These are phyloP conservation scores for Dactylonectria macrodidyma DNA, from an alignment of 2,329 filamentous ascomycete species.

Conservation along the genomic window DNA sequence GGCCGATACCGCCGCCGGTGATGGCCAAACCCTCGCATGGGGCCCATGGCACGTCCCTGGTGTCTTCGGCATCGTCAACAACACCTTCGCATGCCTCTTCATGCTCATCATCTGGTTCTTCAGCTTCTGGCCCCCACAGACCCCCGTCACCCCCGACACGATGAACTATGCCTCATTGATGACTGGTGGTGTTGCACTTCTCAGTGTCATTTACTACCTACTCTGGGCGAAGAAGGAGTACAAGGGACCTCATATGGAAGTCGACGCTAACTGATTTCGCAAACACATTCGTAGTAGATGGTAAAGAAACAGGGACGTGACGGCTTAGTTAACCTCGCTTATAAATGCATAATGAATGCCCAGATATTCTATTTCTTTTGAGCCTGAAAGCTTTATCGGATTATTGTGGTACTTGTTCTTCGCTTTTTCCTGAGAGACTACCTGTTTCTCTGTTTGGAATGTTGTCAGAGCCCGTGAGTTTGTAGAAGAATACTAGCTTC, in stretches of 20 bases:
- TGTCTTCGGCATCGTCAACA: constrained; percentile 66
- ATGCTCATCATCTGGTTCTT: constrained; percentile 70
- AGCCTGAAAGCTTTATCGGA: no score
- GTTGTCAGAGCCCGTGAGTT: no score
- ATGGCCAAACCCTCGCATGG: constrained; percentile 55
- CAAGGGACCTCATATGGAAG: constrained; percentile 56
- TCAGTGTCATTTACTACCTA: constrained; percentile 63
- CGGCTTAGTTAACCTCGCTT: no score
- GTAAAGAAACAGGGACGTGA: no score
- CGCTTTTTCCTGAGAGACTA: no score
- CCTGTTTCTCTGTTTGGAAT: no score
- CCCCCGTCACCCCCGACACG: constrained; percentile 41
- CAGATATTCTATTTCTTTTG: no score
- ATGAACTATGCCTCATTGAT: constrained; percentile 65
- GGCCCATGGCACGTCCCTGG: constrained; percentile 69
- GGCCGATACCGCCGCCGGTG: constrained; percentile 33
- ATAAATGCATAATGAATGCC: no score
- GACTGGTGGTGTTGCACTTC: constrained; percentile 56
- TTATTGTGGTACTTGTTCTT: no score
- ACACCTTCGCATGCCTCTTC: constrained; percentile 66
- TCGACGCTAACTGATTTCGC: constrained; percentile 5
- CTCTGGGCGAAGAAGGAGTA: constrained; percentile 58
- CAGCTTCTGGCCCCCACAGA: constrained; percentile 62
- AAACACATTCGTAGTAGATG: no score
- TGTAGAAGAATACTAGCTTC: no score